Percentiles rank a stretch among this genome's conserved stretches.
phyloP scores from a whole-genome alignment of 1,139 yeast genomes.

The Keqinozyma sinolaborantium region DNA sequence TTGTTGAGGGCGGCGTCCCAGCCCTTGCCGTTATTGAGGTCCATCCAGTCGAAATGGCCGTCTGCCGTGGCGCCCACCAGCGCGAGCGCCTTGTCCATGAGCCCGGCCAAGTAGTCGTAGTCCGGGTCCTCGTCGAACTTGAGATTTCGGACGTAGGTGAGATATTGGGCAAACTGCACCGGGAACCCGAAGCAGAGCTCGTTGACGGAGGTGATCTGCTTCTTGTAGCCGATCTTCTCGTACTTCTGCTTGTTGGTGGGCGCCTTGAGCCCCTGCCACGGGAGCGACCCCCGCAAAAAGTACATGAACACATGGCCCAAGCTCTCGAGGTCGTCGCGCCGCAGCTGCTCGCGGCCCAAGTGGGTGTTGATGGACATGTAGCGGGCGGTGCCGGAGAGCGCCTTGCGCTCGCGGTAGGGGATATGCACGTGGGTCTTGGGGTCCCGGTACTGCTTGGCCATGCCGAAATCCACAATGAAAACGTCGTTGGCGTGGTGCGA shows the following conservation, averaged over 20 bases:
- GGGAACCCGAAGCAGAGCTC: constrained; percentile 72
- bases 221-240: constrained; percentile 79
- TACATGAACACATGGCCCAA: constrained; percentile 65
- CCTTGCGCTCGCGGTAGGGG: constrained; percentile 61
- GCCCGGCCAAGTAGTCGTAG: constrained; percentile 46
- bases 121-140: constrained; percentile 79
- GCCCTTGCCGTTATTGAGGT: constrained; percentile 73
- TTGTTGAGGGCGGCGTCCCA: constrained; percentile 80
- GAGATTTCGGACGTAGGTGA: constrained; percentile 66
- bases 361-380: constrained; percentile 67
- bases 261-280: constrained; percentile 61
- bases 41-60: constrained; percentile 84
- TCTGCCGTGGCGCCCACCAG: constrained; percentile 40
- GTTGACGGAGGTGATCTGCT: constrained; percentile 64
- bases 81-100: constrained; percentile 42
- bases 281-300: constrained; percentile 57
- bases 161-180: constrained; percentile 72
- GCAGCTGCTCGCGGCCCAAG: constrained; percentile 61
- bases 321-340: constrained; percentile 61
- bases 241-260: constrained; percentile 80
- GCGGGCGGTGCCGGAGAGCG: constrained; percentile 62
- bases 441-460: constrained; percentile 67
- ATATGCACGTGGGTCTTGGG: constrained; percentile 58
- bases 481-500: constrained; percentile 58
- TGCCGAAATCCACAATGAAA: constrained; percentile 52